Percentiles rank a stretch among this genome's conserved stretches.
These are phyloP conservation scores for Rhododendron griersonianum DNA, from an alignment of 148 eudicot genomes.

Conservation along the genomic window DNA sequence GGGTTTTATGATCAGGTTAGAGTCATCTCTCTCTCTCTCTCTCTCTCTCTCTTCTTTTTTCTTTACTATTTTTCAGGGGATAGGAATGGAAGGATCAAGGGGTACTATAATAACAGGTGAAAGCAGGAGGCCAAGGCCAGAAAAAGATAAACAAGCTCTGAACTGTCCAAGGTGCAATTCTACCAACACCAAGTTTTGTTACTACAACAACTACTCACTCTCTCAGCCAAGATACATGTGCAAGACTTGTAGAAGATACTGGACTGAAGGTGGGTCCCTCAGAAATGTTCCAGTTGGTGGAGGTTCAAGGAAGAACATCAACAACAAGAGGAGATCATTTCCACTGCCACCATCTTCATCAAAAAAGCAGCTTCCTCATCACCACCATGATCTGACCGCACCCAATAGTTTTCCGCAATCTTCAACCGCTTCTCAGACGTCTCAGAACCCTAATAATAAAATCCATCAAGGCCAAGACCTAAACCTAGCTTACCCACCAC, in stretches of 20 bases:
- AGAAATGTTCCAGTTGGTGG: slow-evolving; percentile 56
- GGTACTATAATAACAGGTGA: slow-evolving; percentile 16
- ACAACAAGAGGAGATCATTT: slow-evolving; percentile 26
- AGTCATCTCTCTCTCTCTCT: neutral
- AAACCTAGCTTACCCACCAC: slow-evolving; percentile 38
- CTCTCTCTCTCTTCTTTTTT: neutral
- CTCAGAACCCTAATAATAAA: slow-evolving; percentile 28
- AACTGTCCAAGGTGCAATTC: slow-evolving; percentile 56
- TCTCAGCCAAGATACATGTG: slow-evolving; percentile 53
- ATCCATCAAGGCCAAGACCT: slow-evolving; percentile 40
- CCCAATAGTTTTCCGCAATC: slow-evolving; percentile 8
- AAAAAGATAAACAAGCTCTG: slow-evolving; percentile 34
- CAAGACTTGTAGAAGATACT: slow-evolving; percentile 53
- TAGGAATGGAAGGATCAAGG: slow-evolving; percentile 15
- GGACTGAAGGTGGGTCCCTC: slow-evolving; percentile 55
- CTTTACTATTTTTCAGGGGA: slow-evolving; percentile 18
- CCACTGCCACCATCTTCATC: slow-evolving; percentile 22
- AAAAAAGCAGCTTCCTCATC: slow-evolving; percentile 25
- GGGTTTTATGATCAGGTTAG: neutral
- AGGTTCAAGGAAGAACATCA: slow-evolving; percentile 40
- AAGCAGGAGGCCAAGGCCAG: slow-evolving; percentile 38
- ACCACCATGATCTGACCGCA: slow-evolving; percentile 16
- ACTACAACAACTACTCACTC: slow-evolving; percentile 53
- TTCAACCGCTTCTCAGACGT: neutral
- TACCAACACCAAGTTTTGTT: slow-evolving; percentile 47